phyloP scores from a whole-genome alignment of 2,329 filamentous ascomycete species.

The Xylaria sp. region DNA sequence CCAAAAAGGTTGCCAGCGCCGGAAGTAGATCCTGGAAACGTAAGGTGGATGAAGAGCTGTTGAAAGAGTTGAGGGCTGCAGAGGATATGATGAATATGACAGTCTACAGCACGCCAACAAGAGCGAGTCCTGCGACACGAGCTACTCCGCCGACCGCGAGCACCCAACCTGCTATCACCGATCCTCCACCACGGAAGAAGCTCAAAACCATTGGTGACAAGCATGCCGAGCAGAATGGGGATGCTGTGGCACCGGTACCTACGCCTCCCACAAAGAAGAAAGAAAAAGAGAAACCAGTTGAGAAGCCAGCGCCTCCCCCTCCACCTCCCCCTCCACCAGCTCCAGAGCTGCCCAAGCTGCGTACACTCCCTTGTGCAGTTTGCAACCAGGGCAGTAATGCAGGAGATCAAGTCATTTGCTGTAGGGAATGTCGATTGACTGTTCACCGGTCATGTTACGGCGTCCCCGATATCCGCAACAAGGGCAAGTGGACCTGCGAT shows the following conservation, averaged over 20 bases:
- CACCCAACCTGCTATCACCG: conserved; percentile 43
- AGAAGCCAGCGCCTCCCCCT: conserved; percentile 69
- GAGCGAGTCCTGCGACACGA: conserved; percentile 35
- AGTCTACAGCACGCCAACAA: conserved; percentile 46
- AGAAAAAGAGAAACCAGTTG: conserved; percentile 62
- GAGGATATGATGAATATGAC: conserved; percentile 63
- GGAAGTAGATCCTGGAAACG: conserved; percentile 86
- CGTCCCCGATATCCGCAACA: conserved; percentile 70
- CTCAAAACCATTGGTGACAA: conserved; percentile 62
- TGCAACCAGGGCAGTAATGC: conserved; percentile 76
- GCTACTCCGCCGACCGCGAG: conserved; percentile 41
- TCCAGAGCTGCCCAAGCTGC: conserved; percentile 80
- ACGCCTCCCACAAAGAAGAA: conserved; percentile 59
- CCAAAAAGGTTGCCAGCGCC: conserved; percentile 81
- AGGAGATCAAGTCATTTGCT: conserved; percentile 74
- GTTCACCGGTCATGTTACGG: conserved; percentile 95
- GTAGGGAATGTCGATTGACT: conserved; percentile 85
- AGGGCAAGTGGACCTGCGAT: conserved; percentile 90
- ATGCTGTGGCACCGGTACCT: conserved; percentile 51
- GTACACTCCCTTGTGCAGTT: conserved; percentile 81
- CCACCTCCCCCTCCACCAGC: conserved; percentile 47
- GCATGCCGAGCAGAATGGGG: conserved; percentile 54
- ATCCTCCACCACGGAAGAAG: conserved; percentile 68
- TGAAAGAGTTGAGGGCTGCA: conserved; percentile 72
- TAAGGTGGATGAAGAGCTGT: conserved; percentile 87